A percentile compares a stretch with the other conserved stretches of the same genome.
These are phyloP conservation scores for Mycena maculata DNA, from an alignment of 768 basidiomycete genomes.

Conservation along the genomic window DNA sequence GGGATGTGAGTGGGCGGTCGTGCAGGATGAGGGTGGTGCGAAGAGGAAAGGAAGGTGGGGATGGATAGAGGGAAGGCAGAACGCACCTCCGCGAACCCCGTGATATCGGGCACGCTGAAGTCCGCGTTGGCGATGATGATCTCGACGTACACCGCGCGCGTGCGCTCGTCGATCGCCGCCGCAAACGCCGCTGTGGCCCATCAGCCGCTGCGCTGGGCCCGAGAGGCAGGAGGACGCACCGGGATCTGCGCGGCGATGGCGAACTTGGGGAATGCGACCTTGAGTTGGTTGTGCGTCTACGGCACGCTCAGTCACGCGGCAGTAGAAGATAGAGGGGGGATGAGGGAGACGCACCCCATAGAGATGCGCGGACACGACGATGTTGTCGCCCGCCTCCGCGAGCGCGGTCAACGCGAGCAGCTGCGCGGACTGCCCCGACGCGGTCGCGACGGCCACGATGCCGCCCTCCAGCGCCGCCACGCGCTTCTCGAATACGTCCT, in stretches of 20 bases:
- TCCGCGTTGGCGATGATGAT: constrained; percentile 70
- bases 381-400: constrained; percentile 63
- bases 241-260: constrained; percentile 56
- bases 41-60: background rate
- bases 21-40: background rate
- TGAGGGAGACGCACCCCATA: constrained; percentile 52
- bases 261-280: constrained; percentile 59
- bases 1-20: no score
- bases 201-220: background rate
- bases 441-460: constrained; percentile 61
- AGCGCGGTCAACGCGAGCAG: constrained; percentile 62
- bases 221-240: constrained; percentile 33
- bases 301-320: no score
- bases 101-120: constrained; percentile 58
- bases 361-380: constrained; percentile 60
- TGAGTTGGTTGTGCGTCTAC: constrained; percentile 62
- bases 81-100: constrained; percentile 60
- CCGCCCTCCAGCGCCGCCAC: constrained; percentile 70
- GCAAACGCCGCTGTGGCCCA: constrained; percentile 42
- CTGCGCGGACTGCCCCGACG: constrained; percentile 67
- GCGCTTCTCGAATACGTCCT: constrained; percentile 70
- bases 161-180: constrained; percentile 63
- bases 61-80: background rate
- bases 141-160: constrained; percentile 67
- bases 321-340: background rate